These are phyloP conservation scores for Sphaerulina musiva DNA, from an alignment of 2,329 filamentous ascomycete species.

Conservation along the genomic window DNA sequence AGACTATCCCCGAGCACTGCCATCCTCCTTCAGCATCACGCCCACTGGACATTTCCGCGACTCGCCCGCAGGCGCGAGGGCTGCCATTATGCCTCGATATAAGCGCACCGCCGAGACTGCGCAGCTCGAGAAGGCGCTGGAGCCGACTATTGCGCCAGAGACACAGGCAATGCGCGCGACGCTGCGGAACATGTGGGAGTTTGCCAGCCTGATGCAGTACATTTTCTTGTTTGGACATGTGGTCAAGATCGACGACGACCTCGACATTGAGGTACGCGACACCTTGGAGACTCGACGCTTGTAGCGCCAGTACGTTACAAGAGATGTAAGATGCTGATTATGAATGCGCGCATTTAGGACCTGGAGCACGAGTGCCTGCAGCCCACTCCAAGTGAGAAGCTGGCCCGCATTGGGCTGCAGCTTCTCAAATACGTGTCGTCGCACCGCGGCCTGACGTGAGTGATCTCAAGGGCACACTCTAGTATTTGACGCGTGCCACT, in stretches of 20 bases:
- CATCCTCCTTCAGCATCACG: not conserved
- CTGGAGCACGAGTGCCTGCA: constrained; percentile 84
- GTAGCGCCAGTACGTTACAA: not conserved
- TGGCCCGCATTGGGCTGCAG: constrained; percentile 76
- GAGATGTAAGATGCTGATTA: constrained; percentile 25
- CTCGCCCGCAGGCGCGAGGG: not conserved
- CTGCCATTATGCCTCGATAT: constrained; percentile 45
- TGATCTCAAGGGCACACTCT: constrained; percentile 19
- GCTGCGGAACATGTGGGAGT: constrained; percentile 90
- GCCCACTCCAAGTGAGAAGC: constrained; percentile 60
- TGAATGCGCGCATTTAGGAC: constrained; percentile 51
- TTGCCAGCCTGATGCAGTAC: constrained; percentile 89
- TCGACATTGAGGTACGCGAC: constrained; percentile 75
- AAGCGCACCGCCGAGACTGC: constrained; percentile 52
- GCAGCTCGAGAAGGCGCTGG: constrained; percentile 36
- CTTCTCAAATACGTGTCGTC: constrained; percentile 91
- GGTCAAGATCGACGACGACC: constrained; percentile 80
- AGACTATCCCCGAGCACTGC: not conserved
- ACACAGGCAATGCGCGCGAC: constrained; percentile 51
- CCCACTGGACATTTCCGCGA: not conserved
- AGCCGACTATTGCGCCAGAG: constrained; percentile 23
- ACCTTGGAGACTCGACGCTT: constrained; percentile 12
- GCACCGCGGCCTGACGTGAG: constrained; percentile 84
- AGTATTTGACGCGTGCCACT: not conserved
- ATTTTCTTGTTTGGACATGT: constrained; percentile 83